Evolutionary conservation across 192 early-diverging fungal genomes (phyloP).

Genomic region (Umbelopsis vinacea): DNA sequence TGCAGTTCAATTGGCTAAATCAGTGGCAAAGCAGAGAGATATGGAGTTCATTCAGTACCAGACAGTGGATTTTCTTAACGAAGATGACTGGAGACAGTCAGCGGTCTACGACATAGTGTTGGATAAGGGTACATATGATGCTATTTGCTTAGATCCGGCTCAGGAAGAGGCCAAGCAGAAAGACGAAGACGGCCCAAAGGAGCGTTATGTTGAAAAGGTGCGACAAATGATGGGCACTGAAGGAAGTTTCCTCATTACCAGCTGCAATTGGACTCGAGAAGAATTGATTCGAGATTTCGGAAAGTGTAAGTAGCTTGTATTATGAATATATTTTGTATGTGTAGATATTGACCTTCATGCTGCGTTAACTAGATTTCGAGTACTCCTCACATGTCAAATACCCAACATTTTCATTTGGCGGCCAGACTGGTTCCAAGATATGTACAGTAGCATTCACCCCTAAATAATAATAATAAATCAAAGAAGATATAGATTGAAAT

Average conservation of each 20-base stretch:
- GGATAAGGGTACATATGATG: slow-evolving; percentile 96
- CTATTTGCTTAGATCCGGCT: slow-evolving; percentile 75
- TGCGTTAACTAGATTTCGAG: slow-evolving; percentile 49
- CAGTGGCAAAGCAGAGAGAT: slow-evolving; percentile 57
- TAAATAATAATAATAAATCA: slow-evolving; percentile 38
- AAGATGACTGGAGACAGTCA: slow-evolving; percentile 42
- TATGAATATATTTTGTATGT: slow-evolving; percentile 24
- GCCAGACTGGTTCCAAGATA: slow-evolving; percentile 85
- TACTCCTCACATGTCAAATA: slow-evolving; percentile 78
- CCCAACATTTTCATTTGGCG: slow-evolving; percentile 88
- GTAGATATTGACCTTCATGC: background rate
- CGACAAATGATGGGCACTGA: slow-evolving; percentile 63
- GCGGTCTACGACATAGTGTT: slow-evolving; percentile 62
- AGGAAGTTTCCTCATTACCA: slow-evolving; percentile 84
- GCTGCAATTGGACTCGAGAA: slow-evolving; percentile 92
- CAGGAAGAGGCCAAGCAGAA: slow-evolving; percentile 43
- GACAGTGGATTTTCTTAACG: slow-evolving; percentile 62
- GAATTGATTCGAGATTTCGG: slow-evolving; percentile 75
- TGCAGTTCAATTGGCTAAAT: slow-evolving; percentile 73
- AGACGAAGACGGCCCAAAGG: slow-evolving; percentile 48
- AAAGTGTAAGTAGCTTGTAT: slow-evolving; percentile 46
- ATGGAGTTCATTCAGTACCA: slow-evolving; percentile 54
- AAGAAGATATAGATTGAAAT: slow-evolving; percentile 8
- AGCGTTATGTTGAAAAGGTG: slow-evolving; percentile 61
- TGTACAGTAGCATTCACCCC: slow-evolving; percentile 81